Evolutionary conservation across 2,329 filamentous ascomycete genomes (phyloP).

Genomic region (Claviceps pusilla): DNA sequence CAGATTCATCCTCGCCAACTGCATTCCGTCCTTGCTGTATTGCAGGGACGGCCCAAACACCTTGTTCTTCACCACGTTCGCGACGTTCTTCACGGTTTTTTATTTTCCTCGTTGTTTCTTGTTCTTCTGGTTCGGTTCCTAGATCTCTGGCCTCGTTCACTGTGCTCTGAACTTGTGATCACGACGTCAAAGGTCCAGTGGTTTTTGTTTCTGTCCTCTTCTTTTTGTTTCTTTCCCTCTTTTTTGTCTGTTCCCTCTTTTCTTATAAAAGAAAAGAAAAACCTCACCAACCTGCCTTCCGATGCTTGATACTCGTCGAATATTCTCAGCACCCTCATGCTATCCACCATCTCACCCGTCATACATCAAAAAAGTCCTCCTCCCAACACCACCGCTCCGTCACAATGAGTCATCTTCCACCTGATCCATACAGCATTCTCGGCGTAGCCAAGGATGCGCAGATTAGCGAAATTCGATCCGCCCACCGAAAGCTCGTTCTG

Average conservation of each 20-base stretch:
- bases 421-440: constrained; percentile 68
- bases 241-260: too few relatives aligned
- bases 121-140: neutral
- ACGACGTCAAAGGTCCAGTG: too few relatives aligned
- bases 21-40: neutral
- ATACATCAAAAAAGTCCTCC: neutral
- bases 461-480: constrained; percentile 55
- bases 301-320: neutral
- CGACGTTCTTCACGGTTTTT: too few relatives aligned
- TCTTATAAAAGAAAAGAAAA: neutral
- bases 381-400: neutral
- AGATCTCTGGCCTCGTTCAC: too few relatives aligned
- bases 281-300: neutral
- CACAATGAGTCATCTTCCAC: constrained; percentile 35
- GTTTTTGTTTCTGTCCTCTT: too few relatives aligned
- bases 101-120: neutral
- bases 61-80: neutral
- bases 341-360: neutral
- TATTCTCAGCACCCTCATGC: neutral
- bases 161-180: too few relatives aligned
- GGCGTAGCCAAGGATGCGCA: constrained; percentile 61
- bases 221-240: too few relatives aligned
- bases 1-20: neutral
- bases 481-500: constrained; percentile 73
- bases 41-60: neutral